phyloP scores from a whole-genome alignment of 768 basidiomycete species.

The Gautieria morchelliformis region DNA sequence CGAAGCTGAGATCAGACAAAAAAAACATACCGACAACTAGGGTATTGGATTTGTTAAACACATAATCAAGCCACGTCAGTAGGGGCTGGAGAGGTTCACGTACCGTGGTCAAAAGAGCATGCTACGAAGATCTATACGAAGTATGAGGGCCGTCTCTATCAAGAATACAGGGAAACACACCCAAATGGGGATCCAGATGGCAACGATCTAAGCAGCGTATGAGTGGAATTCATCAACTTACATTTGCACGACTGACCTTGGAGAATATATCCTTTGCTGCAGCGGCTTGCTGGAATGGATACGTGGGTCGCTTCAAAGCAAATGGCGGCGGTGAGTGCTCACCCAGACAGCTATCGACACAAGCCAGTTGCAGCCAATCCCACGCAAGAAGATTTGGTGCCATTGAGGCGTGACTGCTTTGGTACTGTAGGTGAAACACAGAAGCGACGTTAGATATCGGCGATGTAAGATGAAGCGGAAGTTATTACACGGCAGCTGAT shows the following conservation, averaged over 20 bases:
- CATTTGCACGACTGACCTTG: conserved; percentile 32
- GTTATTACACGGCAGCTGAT: conserved; percentile 48
- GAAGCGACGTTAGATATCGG: background rate
- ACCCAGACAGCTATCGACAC: conserved; percentile 70
- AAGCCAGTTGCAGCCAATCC: conserved; percentile 72
- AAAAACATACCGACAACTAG: conserved; percentile 34
- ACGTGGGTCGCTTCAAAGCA: background rate
- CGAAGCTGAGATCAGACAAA: background rate
- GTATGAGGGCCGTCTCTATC: background rate
- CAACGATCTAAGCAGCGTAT: conserved; percentile 33
- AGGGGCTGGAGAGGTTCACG: conserved; percentile 8
- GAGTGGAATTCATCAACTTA: background rate
- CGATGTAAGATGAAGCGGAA: background rate
- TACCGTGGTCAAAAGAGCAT: conserved; percentile 63
- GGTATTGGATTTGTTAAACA: background rate
- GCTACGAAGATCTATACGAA: conserved; percentile 52
- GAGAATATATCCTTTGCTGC: conserved; percentile 60
- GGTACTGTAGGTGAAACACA: conserved; percentile 28
- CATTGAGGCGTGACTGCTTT: conserved; percentile 59
- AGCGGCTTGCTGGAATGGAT: conserved; percentile 50
- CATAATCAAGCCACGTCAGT: background rate
- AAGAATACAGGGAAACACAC: conserved; percentile 25
- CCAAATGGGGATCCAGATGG: conserved; percentile 71
- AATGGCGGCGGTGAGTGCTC: conserved; percentile 15
- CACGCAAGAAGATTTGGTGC: conserved; percentile 65